These are phyloP conservation scores for Chamaecyparis obtusa DNA, from an alignment of 75 land plant species.

Conservation along the genomic window DNA sequence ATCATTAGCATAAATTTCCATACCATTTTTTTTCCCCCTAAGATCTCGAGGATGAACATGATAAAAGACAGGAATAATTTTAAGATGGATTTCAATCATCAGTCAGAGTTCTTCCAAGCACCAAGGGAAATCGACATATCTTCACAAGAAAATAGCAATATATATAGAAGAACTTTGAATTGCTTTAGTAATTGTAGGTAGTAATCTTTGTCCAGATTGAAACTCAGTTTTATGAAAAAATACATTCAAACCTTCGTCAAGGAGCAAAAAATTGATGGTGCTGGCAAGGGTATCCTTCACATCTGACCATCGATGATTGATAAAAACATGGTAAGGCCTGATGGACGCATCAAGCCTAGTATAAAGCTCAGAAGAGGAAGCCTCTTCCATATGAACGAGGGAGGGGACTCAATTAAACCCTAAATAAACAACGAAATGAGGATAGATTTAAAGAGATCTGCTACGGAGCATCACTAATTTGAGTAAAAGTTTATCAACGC, in stretches of 20 bases:
- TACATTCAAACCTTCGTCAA: neutral
- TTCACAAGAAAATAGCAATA: neutral
- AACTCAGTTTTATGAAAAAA: neutral
- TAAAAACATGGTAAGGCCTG: neutral
- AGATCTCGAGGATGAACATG: neutral
- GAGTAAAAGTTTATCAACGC: too few species aligned
- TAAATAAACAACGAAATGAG: too few species aligned
- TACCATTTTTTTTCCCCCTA: accelerated
- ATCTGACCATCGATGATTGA: neutral
- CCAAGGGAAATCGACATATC: neutral
- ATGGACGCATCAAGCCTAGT: too few species aligned
- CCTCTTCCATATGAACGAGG: too few species aligned
- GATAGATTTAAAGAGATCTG: too few species aligned
- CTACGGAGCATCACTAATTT: too few species aligned
- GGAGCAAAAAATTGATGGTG: neutral
- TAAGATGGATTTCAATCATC: neutral
- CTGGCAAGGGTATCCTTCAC: slow-evolving; percentile 1
- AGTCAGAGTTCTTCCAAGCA: neutral
- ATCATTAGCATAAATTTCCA: neutral
- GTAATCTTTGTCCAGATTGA: neutral
- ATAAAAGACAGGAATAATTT: neutral
- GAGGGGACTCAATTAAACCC: too few species aligned
- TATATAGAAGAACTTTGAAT: neutral
- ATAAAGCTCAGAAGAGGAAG: too few species aligned
- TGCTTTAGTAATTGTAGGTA: neutral